Percentiles rank a stretch among this genome's conserved stretches.
Conservation (phyloP, 2,329 filamentous ascomycete genomes). For the Aspergillus sp. region DNA sequence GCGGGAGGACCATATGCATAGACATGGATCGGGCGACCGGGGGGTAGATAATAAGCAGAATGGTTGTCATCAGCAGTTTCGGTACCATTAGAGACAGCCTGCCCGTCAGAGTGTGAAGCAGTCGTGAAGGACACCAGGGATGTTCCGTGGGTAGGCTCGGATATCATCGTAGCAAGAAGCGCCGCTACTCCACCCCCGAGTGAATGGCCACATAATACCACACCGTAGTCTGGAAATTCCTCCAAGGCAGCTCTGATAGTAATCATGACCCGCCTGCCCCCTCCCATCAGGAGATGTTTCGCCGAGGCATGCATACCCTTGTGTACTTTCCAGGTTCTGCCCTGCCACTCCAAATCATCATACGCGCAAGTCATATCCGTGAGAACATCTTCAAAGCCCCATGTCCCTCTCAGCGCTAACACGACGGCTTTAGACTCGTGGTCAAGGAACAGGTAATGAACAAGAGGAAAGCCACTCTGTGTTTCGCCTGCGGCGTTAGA, state of each 20-base stretch:
- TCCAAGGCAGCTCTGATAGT: slow-evolving; percentile 69
- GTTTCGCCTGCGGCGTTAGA: slow-evolving; percentile 68
- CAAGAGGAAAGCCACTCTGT: slow-evolving; percentile 69
- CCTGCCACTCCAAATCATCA: slow-evolving; percentile 63
- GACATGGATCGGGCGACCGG: slow-evolving; percentile 74
- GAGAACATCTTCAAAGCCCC: slow-evolving; percentile 74
- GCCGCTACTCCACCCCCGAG: slow-evolving; percentile 72
- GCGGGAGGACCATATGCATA: slow-evolving; percentile 78
- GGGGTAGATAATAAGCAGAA: slow-evolving; percentile 59
- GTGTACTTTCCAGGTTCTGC: slow-evolving; percentile 69
- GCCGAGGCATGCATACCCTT: slow-evolving; percentile 76
- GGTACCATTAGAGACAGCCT: slow-evolving; percentile 1
- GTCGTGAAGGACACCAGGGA: slow-evolving; percentile 66
- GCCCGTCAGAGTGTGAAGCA: slow-evolving; percentile 48
- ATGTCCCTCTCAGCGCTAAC: slow-evolving; percentile 71
- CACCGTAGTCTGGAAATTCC: slow-evolving; percentile 70
- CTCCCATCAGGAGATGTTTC: slow-evolving; percentile 68
- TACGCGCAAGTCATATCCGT: slow-evolving; percentile 77
- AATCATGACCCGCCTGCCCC: slow-evolving; percentile 67
- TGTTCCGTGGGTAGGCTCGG: slow-evolving; percentile 60
- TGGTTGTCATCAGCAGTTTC: slow-evolving; percentile 25
- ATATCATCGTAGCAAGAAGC: slow-evolving; percentile 71
- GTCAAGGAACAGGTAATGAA: slow-evolving; percentile 74
- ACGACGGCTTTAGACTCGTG: slow-evolving; percentile 74
- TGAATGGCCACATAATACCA: slow-evolving; percentile 72